Evolutionary conservation across 2,329 filamentous ascomycete genomes (phyloP), one percentile per base, ranked within the genome.

Genomic region (Cladobotryum mycophilum): DNA sequence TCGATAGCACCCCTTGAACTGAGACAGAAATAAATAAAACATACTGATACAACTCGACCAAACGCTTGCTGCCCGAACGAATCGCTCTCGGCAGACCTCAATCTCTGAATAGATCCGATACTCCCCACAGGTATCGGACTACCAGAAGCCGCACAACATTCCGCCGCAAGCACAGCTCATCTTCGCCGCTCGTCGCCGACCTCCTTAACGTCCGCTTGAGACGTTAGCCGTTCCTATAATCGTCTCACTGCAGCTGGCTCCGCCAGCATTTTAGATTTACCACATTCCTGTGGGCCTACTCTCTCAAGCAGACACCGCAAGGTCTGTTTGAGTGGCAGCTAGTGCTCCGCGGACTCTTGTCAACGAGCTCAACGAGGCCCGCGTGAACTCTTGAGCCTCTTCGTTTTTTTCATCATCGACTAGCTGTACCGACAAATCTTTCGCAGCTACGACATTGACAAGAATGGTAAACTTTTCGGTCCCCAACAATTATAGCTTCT

Each of bases 251-350:
- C 79, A 82, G 86, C 87, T 90, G 88, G 88, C 87, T 86, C 81
- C 81, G 88, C 89, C 88, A 92, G 86, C 88, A 81, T 80, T 76
- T 72, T 65, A 61, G 64, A 71, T 70, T 70, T 73, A 76, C 75
- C 77, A 79, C 76, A 58, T 72, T 80, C 78, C 80, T 82, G 86
- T 93, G 89, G 89, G 89, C 88, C 89, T 93, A 90, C 89, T 93
- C 87, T 91, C 88, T 91, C 88, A 88, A 84, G 81, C 89, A 88
- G 79, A 88, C 87, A 79, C 85, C 83, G 82, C 86, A 89, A 86
- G 82, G 86, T 91, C 91, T 89, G 88, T 92, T 89, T 95, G 89
- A 83, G 89, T 80, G 84, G 88, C 84, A 95, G 90, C 89, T 87
- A 90, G 89, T 88, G 90, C 89, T 93, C 87, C 87, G 86, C 85